Evolutionary conservation across 345 rosid species (phyloP), one percentile per base, ranked within the genome.

Genomic region (Rhodamnia argentea): DNA sequence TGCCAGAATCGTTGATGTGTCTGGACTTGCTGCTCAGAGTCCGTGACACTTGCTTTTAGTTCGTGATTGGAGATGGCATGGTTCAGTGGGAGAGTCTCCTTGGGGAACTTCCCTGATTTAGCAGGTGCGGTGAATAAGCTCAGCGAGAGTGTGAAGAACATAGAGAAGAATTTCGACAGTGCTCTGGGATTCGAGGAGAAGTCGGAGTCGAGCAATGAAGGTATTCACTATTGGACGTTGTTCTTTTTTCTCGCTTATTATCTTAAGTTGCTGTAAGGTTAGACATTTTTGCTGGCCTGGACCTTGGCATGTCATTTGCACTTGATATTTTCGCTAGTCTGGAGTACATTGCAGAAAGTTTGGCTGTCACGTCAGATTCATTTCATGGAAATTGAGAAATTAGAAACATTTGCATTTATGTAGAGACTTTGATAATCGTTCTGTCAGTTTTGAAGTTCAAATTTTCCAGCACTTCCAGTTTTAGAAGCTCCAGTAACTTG

Each of bases 101-200:
- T 98, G 89, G 99, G 98, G 88, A 90, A 89, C 86, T 98, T 98
- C 90, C 96, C 99, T 76, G 99, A 98, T 96, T 93, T 98, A 57
- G 96, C 99, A 24, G 99, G 99, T 84, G 99, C 99, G 1, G 98
- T 98, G 24, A 98, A 95, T 89, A 98, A 98, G 93, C 90, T 98
- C 90, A 95, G 96, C 82, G 99, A 98, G 95, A 98, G 99, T 88
- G 99, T 98, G 86, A 98, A 98, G 94, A 98, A 96, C 89, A 96
- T 98, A 2, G 99, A 98, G 89, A 98, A 98, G 95, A 96, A 95
- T 91, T 98, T 98, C 15, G 99, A 98, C 88, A 95, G 52, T 60
- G 99, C 99, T 84, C 98, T 96, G 60, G 99, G 99, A 16, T 93
- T 93, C 55, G 99, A 98, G 82, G 98, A 98, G 85, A 95, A 98